Base-by-base conservation (phyloP, 148 eudicot genomes). In the Dianthus caryophyllus region DNA sequence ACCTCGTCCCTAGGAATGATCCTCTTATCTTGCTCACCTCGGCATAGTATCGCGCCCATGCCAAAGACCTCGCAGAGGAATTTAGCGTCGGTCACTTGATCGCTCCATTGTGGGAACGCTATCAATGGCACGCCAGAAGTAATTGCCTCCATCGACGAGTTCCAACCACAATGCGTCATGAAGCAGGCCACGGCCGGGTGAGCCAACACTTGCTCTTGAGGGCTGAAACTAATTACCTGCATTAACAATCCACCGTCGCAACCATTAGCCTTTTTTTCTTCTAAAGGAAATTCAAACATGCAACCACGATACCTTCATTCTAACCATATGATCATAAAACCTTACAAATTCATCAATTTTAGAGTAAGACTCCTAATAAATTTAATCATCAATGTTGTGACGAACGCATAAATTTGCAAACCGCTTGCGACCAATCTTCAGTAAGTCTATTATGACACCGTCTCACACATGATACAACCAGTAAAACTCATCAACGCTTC, bases 151-250 rank as follows among this genome's bases (percentile, higher is more conserved):
- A 85, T 73, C 0, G 90, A 67, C 31, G 97, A 92, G 76, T 92
- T 92, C 97, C 97, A 92, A 1, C 98, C 98, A 50, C 98, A 93
- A 48, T 93, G 98, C 0, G 95, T 87, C 69, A 89, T 48, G 41
- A 93, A 93, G 31, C 98, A 93, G 0, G 94, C 94, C 0, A 83
- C 75, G 0, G 98, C 71, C 0, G 84, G 84, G 58, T 93, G 96
- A 0, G 79, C 83, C 47, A 93, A 66, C 1, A 89, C 92, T 63
- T 82, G 81, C 61, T 85, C 90, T 60, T 92, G 97, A 20, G 93
- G 89, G 51, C 80, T 68, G 83, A 90, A 92, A 15, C 75, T 61
- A 62, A 92, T 90, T 10, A 92, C 72, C 79, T 76, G 51, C 16
- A 59, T 2, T 38, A 2, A 9, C 30, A 0, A 53, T 1, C 0